phyloP scores from a whole-genome alignment of 208 protist species.

The Porcisia hertigi region DNA sequence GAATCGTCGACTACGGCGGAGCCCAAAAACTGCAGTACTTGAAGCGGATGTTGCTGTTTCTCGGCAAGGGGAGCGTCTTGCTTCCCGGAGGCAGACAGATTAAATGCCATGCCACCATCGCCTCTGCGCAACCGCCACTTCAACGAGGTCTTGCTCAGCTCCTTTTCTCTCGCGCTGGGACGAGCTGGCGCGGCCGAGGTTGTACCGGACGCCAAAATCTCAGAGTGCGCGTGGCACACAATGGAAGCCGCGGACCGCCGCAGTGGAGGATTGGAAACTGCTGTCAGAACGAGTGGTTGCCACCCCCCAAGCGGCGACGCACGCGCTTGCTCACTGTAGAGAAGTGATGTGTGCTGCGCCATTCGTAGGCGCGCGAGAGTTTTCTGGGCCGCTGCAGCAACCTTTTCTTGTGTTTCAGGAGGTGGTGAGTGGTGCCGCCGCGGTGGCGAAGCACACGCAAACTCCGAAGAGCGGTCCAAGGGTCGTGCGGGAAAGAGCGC shows the following conservation, averaged over 20 bases:
- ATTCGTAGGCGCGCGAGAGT: conserved; percentile 18
- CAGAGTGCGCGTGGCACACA: not conserved
- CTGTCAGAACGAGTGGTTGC: conserved; percentile 16
- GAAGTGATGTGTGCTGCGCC: not conserved
- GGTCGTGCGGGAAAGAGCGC: not conserved
- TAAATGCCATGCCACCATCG: not conserved
- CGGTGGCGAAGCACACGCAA: not conserved
- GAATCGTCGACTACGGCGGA: conserved; percentile 35
- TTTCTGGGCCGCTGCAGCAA: not conserved
- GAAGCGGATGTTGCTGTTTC: conserved; percentile 20
- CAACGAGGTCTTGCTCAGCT: not conserved
- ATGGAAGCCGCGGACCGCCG: conserved; percentile 1
- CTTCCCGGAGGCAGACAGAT: not conserved
- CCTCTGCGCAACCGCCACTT: not conserved
- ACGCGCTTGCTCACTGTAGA: not conserved
- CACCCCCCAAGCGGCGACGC: conserved; percentile 7
- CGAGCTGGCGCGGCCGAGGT: not conserved
- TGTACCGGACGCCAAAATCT: not conserved
- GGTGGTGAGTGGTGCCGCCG: too few species aligned
- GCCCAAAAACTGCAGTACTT: conserved; percentile 33
- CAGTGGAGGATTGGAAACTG: not conserved
- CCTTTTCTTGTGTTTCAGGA: not conserved
- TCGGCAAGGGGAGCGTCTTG: not conserved
- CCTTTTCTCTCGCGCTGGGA: not conserved
- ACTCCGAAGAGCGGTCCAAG: not conserved